Conservation (phyloP, 805 yeast species). For the Saccharomycopsis microspora region DNA sequence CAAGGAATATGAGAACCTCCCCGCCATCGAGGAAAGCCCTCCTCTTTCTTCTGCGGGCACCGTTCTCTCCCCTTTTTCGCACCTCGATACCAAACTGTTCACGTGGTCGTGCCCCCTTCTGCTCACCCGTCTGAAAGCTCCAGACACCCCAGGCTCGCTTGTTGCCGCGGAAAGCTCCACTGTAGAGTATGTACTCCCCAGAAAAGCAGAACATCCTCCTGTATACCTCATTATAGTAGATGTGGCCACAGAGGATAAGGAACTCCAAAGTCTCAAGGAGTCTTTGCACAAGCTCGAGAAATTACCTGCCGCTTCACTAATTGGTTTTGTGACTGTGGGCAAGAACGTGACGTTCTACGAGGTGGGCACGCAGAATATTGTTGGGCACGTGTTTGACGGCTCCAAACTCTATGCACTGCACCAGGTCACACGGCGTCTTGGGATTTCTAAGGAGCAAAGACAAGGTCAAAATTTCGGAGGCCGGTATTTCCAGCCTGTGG, state of each 20-base stretch:
- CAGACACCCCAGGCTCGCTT: slow-evolving; percentile 30
- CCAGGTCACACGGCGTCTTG: slow-evolving; percentile 35
- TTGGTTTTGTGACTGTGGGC: slow-evolving; percentile 51
- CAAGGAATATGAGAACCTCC: slow-evolving; percentile 37
- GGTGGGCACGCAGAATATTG: slow-evolving; percentile 21
- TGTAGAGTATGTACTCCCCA: slow-evolving; percentile 25
- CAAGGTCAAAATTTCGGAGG: slow-evolving; percentile 20
- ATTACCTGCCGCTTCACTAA: slow-evolving; percentile 42
- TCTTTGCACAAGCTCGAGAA: slow-evolving; percentile 28
- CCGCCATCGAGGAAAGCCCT: slow-evolving; percentile 43
- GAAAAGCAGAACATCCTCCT: slow-evolving; percentile 8
- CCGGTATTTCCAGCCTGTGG: slow-evolving; percentile 36
- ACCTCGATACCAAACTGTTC: slow-evolving; percentile 39
- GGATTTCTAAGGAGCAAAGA: slow-evolving; percentile 24
- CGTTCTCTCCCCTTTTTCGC: slow-evolving; percentile 43
- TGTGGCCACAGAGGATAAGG: slow-evolving; percentile 24
- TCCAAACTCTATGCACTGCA: slow-evolving; percentile 36
- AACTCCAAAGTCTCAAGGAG: slow-evolving; percentile 39
- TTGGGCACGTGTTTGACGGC: slow-evolving; percentile 42
- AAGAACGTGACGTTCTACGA: slow-evolving; percentile 50
- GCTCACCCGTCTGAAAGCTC: slow-evolving; percentile 38
- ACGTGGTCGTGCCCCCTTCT: slow-evolving; percentile 49
- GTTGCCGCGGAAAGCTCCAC: slow-evolving; percentile 24
- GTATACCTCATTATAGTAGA: slow-evolving; percentile 14
- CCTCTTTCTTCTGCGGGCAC: slow-evolving; percentile 31